phyloP scores from a whole-genome alignment of 2,329 filamentous ascomycete species.

The Alternaria conjuncta region DNA sequence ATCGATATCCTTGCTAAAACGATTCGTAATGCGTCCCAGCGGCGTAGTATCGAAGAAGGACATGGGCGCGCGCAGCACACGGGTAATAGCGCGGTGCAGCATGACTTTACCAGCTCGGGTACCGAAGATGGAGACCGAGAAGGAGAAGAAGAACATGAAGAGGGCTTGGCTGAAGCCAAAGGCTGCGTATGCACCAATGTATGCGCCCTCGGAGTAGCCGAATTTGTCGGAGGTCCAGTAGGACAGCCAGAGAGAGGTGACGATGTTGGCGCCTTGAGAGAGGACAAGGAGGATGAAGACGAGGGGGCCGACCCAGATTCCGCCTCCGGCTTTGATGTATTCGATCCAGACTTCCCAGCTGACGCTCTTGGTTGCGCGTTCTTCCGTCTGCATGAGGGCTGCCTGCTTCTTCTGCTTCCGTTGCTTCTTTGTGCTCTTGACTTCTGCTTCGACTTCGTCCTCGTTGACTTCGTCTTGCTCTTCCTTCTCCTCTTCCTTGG shows the following conservation, averaged over 20 bases:
- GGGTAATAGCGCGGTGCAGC: slow-evolving; percentile 78
- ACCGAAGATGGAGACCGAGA: slow-evolving; percentile 77
- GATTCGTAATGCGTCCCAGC: slow-evolving; percentile 91
- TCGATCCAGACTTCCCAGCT: slow-evolving; percentile 79
- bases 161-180: slow-evolving; percentile 34
- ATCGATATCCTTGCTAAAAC: slow-evolving; percentile 93
- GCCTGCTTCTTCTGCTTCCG: slow-evolving; percentile 56
- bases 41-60: slow-evolving; percentile 98
- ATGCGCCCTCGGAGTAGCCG: slow-evolving; percentile 68
- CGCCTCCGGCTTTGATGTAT: slow-evolving; percentile 78
- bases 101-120: slow-evolving; percentile 83
- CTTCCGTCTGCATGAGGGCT: slow-evolving; percentile 75
- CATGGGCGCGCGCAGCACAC: slow-evolving; percentile 75
- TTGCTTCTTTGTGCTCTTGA: slow-evolving; percentile 64
- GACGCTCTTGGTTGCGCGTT: slow-evolving; percentile 76
- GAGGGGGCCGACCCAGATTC: slow-evolving; percentile 69
- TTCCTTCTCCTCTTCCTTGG: slow-evolving; percentile 64
- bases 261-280: slow-evolving; percentile 83
- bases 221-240: slow-evolving; percentile 90
- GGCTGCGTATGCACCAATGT: slow-evolving; percentile 65
- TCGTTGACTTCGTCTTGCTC: slow-evolving; percentile 58
- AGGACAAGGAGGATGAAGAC: slow-evolving; percentile 70
- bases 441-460: slow-evolving; percentile 55
- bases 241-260: slow-evolving; percentile 88
- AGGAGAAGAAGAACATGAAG: slow-evolving; percentile 76